Evolutionary conservation across 2,329 filamentous ascomycete species (phyloP).

Genomic region (Verticillium tricorpus): DNA sequence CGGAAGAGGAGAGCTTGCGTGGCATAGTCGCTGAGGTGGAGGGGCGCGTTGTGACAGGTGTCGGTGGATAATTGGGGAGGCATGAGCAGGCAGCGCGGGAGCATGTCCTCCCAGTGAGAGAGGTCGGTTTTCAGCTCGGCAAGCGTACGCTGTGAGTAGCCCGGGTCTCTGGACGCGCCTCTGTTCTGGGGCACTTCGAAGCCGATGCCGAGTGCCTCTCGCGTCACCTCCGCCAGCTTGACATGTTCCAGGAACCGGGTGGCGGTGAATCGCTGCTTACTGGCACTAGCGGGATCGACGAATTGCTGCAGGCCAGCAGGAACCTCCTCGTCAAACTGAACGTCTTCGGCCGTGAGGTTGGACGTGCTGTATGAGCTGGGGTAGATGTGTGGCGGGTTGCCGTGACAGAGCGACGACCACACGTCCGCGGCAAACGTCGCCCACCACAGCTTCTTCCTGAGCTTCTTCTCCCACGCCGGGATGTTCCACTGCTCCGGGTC

Average conservation of each 20-base stretch:
- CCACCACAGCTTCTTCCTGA: slow-evolving; percentile 43
- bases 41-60: slow-evolving; percentile 23
- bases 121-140: slow-evolving; percentile 22
- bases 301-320: slow-evolving; percentile 25
- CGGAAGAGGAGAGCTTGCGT: slow-evolving; percentile 33
- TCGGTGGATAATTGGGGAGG: slow-evolving; percentile 8
- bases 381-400: slow-evolving; percentile 40
- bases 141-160: slow-evolving; percentile 16
- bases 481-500: slow-evolving; percentile 38
- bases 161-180: slow-evolving; percentile 9
- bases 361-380: slow-evolving; percentile 34
- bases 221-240: slow-evolving; percentile 23
- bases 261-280: slow-evolving; percentile 28
- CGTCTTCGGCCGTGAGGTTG: slow-evolving; percentile 33
- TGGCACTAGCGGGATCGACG: slow-evolving; percentile 25
- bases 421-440: slow-evolving; percentile 34
- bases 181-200: slow-evolving; percentile 20
- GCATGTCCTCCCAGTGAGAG: slow-evolving; percentile 28
- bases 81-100: slow-evolving; percentile 30
- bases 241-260: slow-evolving; percentile 32
- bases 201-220: slow-evolving; percentile 26
- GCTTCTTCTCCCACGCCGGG: slow-evolving; percentile 33
- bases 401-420: slow-evolving; percentile 41
- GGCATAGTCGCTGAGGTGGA: slow-evolving; percentile 38
- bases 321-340: slow-evolving; percentile 37